These are phyloP conservation scores for Xylaria scruposa DNA, from an alignment of 495 filamentous ascomycete species.

Conservation along the genomic window DNA sequence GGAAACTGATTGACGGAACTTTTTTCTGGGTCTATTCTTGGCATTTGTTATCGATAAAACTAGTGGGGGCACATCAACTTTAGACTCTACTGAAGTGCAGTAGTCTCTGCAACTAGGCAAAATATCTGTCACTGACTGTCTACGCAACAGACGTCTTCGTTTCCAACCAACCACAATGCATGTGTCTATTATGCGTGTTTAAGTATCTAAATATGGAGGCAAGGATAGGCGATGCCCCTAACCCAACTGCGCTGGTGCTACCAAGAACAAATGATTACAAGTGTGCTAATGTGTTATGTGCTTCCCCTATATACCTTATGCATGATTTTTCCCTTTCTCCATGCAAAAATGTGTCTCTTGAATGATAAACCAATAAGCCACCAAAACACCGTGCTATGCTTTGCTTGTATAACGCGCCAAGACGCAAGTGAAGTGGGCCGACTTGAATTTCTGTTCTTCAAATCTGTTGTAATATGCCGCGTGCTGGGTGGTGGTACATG, in stretches of 20 bases:
- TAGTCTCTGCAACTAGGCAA: too few species aligned
- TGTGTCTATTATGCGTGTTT: constrained; percentile 5
- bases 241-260: background rate
- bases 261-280: constrained; percentile 26
- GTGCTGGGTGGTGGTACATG: background rate
- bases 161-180: background rate
- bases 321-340: constrained; percentile 10
- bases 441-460: background rate
- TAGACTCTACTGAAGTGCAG: too few species aligned
- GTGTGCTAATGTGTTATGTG: constrained; percentile 10
- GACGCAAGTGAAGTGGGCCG: constrained; percentile 2
- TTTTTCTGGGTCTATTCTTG: constrained; percentile 24
- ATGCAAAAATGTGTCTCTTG: constrained; percentile 13
- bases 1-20: constrained; percentile 23
- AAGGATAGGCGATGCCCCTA: constrained; percentile 4
- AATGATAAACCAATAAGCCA: background rate
- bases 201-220: constrained; percentile 12
- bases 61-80: background rate
- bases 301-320: background rate
- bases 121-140: background rate
- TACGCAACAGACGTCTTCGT: background rate
- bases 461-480: background rate
- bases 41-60: constrained; percentile 24
- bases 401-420: constrained; percentile 21
- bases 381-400: constrained; percentile 26